phyloP scores from a whole-genome alignment of 2,329 filamentous ascomycete genomes.

The Cladosporium sp. region DNA sequence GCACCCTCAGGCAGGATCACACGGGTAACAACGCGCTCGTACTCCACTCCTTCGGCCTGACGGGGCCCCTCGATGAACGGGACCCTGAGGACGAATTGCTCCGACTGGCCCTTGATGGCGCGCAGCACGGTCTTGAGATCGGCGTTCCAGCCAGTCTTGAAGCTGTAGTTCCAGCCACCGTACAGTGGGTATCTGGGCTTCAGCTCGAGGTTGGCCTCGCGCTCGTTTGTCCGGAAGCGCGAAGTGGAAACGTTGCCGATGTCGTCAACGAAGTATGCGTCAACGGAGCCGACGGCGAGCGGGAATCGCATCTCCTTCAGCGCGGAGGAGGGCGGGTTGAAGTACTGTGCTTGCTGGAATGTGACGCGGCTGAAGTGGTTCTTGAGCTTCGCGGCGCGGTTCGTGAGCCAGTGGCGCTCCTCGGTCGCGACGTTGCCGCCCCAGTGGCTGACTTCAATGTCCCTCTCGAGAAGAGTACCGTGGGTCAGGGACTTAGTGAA shows the following conservation, averaged over 20 bases:
- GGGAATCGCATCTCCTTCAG: slow-evolving; percentile 77
- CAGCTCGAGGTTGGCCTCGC: slow-evolving; percentile 68
- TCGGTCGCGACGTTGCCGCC: slow-evolving; percentile 93
- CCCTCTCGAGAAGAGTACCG: slow-evolving; percentile 72
- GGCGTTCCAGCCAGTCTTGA: slow-evolving; percentile 93
- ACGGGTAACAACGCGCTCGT: slow-evolving; percentile 71
- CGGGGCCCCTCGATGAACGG: slow-evolving; percentile 92
- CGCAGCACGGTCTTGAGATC: slow-evolving; percentile 72
- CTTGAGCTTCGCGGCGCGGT: slow-evolving; percentile 69
- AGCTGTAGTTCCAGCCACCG: slow-evolving; percentile 96
- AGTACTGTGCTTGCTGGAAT: slow-evolving; percentile 44
- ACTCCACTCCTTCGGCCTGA: slow-evolving; percentile 77
- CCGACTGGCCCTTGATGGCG: slow-evolving; percentile 48
- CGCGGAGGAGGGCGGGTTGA: slow-evolving; percentile 69
- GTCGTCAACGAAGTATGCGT: slow-evolving; percentile 91
- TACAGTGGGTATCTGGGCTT: slow-evolving; percentile 96
- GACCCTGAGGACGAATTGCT: slow-evolving; percentile 79
- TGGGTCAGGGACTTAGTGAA: slow-evolving; percentile 89
- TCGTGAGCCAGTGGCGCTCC: slow-evolving; percentile 82
- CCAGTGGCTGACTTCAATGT: slow-evolving; percentile 96
- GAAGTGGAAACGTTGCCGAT: slow-evolving; percentile 97
- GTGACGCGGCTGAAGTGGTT: slow-evolving; percentile 46
- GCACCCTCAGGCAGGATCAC: slow-evolving; percentile 89
- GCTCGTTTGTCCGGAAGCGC: slow-evolving; percentile 66
- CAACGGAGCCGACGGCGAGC: slow-evolving; percentile 69